A percentile compares a stretch with the other conserved stretches of the same genome.
Conservation (phyloP, 495 filamentous ascomycete species). For the Glutinoglossum americanum region DNA sequence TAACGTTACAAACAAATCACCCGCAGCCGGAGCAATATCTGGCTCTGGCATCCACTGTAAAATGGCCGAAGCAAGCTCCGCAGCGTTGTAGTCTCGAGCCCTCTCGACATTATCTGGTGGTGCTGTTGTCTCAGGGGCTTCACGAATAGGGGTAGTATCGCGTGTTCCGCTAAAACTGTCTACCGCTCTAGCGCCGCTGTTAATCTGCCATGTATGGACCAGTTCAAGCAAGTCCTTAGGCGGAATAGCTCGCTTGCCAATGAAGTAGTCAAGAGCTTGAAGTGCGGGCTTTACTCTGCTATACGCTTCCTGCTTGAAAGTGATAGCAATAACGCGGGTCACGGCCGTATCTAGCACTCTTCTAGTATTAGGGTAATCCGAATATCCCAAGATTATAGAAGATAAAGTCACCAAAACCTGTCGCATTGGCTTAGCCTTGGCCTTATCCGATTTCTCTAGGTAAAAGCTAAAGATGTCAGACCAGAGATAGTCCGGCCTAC, state of each 20-base stretch:
- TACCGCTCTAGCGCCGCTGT: not conserved
- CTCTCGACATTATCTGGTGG: not conserved
- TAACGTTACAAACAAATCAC: conserved; percentile 38
- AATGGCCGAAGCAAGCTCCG: conserved; percentile 13
- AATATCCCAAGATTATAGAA: conserved; percentile 27
- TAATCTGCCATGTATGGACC: not conserved
- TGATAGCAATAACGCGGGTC: conserved; percentile 21
- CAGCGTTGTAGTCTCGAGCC: conserved; percentile 16
- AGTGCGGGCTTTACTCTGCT: conserved; percentile 39
- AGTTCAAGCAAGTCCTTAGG: conserved; percentile 4
- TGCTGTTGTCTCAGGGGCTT: not conserved
- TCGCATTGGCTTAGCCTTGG: conserved; percentile 52
- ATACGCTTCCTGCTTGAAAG: conserved; percentile 27
- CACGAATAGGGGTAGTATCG: not conserved
- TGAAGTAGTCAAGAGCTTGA: conserved; percentile 35
- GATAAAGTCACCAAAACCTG: conserved; percentile 42
- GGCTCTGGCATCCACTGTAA: conserved; percentile 39
- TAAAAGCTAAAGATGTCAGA: conserved; percentile 43
- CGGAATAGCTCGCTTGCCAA: conserved; percentile 28
- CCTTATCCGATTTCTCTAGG: conserved; percentile 49
- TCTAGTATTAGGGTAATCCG: conserved; percentile 9
- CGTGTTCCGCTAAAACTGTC: not conserved
- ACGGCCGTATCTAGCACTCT: conserved; percentile 5
- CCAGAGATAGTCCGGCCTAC: conserved; percentile 16
- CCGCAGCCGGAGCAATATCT: conserved; percentile 40